phyloP scores from a whole-genome alignment of 306 rosid genomes.

The Quercus alba region DNA sequence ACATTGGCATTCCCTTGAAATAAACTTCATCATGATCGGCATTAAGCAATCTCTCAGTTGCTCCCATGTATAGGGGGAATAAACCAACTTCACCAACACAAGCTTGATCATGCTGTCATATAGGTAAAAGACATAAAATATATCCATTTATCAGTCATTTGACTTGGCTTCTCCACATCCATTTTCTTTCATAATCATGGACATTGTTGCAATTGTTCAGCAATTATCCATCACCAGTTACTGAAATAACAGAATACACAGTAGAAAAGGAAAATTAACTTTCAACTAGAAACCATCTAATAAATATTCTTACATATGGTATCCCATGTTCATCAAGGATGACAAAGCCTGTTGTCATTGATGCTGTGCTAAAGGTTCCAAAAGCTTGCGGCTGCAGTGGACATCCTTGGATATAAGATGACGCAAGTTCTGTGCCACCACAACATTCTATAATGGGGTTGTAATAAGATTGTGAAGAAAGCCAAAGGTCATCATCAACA shows the following conservation, averaged over 20 bases:
- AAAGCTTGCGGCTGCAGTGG: slow-evolving; percentile 82
- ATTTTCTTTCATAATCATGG: not conserved
- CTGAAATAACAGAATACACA: not conserved
- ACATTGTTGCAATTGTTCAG: not conserved
- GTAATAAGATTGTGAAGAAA: slow-evolving; percentile 73
- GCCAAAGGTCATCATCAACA: slow-evolving; percentile 90
- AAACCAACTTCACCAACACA: slow-evolving; percentile 83
- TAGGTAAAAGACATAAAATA: slow-evolving; percentile 26
- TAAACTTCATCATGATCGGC: slow-evolving; percentile 71
- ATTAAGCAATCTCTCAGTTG: slow-evolving; percentile 67
- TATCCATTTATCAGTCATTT: not conserved
- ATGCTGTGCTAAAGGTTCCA: slow-evolving; percentile 71
- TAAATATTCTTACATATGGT: slow-evolving; percentile 49
- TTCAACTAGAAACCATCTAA: not conserved
- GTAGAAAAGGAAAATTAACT: not conserved
- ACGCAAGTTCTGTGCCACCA: slow-evolving; percentile 87
- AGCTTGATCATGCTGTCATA: slow-evolving; percentile 59
- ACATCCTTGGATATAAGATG: slow-evolving; percentile 58
- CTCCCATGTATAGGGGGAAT: slow-evolving; percentile 58
- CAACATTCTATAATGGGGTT: slow-evolving; percentile 63
- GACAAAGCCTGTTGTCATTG: slow-evolving; percentile 74
- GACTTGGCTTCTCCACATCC: not conserved
- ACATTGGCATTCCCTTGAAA: slow-evolving; percentile 77
- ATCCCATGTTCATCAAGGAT: slow-evolving; percentile 67
- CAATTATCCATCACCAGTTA: not conserved